Evolutionary conservation across 2,329 filamentous ascomycete genomes (phyloP), one percentile per base, ranked within the genome.

Genomic region (Arthroderma sp.): DNA sequence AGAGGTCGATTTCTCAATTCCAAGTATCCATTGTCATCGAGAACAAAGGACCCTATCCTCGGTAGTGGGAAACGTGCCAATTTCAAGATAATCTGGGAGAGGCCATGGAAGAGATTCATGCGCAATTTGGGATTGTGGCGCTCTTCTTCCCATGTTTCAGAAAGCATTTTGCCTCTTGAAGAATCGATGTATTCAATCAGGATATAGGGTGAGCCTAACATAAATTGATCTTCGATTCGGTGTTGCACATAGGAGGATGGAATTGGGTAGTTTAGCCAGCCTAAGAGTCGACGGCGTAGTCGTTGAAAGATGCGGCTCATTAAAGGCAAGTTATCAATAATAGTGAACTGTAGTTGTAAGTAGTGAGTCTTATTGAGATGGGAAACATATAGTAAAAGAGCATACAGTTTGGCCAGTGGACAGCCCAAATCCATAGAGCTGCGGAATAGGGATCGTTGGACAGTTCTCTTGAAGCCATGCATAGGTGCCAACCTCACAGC

Each of bases 1-100:
- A 60, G 45, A 4, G 57, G 57, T 1, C 58, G 51, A 36, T 56
- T 58, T 8, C 36, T 45, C n/a, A 58, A 43, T 7, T 31, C 42
- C 11, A 60, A 36, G 33, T 48, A 47, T 6, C 59, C 53, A 7
- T 55, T 30, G 3, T 55, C 40, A 38, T 62, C 49, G 6, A 66
- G 52, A 9, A 51, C 53, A 8, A 58, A 53, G 7, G 63, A 65
- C 3, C 61, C 61, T 42, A 66, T 65, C 6, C 53, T 50, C 4
- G 56, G 56, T 6, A 61, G 39, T 27, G 58, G 54, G 6, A 48
- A 49, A n/a, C 52, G 48, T 4, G 38, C 43, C 3, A 56, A 5
- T 27, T 37, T 46, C 4, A 58, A 29, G 1, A 56, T 44, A 34
- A 57, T 54, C 1, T 41, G 43, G 7, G 52, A 50, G 9, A 56